phyloP scores from a whole-genome alignment of 1,284 basidiomycete species.

The Gomphus bonarii region DNA sequence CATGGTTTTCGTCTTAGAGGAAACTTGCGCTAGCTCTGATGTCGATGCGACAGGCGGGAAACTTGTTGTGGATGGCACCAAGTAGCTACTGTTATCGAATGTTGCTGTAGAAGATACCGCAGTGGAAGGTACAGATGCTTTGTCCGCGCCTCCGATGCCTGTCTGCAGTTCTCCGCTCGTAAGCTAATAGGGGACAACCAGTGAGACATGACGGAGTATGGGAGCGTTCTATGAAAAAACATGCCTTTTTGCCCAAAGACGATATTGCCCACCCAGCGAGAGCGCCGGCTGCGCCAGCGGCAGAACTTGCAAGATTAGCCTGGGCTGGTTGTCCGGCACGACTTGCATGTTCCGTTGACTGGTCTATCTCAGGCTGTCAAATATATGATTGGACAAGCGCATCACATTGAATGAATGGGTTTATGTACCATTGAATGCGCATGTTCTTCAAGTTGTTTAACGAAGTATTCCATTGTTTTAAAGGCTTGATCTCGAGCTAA shows the following conservation, averaged over 20 bases:
- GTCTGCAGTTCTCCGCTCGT: constrained; percentile 64
- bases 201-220: background rate
- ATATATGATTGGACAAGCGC: constrained; percentile 1
- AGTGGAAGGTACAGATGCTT: constrained; percentile 24
- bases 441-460: constrained; percentile 74
- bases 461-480: constrained; percentile 79
- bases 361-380: constrained; percentile 57
- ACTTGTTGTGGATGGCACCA: constrained; percentile 12
- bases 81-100: constrained; percentile 15
- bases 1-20: constrained; percentile 43
- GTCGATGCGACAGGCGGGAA: constrained; percentile 5
- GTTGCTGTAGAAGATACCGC: constrained; percentile 14
- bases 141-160: constrained; percentile 38
- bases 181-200: constrained; percentile 32
- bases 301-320: constrained; percentile 66
- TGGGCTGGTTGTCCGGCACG: constrained; percentile 28
- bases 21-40: constrained; percentile 11
- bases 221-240: background rate
- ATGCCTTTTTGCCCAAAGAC: constrained; percentile 69
- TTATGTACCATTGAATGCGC: constrained; percentile 65
- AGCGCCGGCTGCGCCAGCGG: constrained; percentile 82
- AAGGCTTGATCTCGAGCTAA: constrained; percentile 90
- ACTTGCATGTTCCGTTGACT: constrained; percentile 28
- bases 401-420: background rate
- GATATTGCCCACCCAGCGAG: constrained; percentile 93